A percentile compares a stretch with the other conserved stretches of the same genome.
These are phyloP conservation scores for Cyclotella distinguenda DNA, from an alignment of 108 stramenopile genomes.

Conservation along the genomic window DNA sequence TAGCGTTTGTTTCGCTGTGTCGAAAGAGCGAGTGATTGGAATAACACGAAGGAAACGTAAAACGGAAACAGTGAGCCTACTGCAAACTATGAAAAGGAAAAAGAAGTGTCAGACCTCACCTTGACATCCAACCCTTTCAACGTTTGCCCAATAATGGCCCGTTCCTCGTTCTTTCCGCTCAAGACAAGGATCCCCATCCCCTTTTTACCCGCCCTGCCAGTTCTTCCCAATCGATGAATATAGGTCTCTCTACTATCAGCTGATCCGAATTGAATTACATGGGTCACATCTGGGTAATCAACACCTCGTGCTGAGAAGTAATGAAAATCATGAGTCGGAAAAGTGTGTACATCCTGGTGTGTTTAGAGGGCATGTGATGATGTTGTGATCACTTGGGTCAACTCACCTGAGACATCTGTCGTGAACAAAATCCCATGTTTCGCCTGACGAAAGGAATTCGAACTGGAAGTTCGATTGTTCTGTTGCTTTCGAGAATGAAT, in stretches of 20 bases:
- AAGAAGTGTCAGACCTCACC: not conserved
- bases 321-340: no score
- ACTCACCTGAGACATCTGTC: constrained; percentile 59
- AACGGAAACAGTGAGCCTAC: not conserved
- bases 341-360: no score
- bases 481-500: constrained; percentile 80
- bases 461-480: constrained; percentile 54
- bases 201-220: constrained; percentile 70
- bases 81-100: no score
- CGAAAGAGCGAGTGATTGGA: not conserved
- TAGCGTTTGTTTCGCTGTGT: constrained; percentile 22
- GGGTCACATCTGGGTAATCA: constrained; percentile 80
- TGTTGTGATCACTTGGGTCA: no score
- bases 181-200: constrained; percentile 51
- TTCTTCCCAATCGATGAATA: constrained; percentile 83
- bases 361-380: no score
- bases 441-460: constrained; percentile 57
- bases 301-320: constrained; percentile 78
- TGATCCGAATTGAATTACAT: constrained; percentile 72
- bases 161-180: constrained; percentile 18
- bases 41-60: not conserved
- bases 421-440: constrained; percentile 64
- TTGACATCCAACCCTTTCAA: constrained; percentile 38
- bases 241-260: constrained; percentile 77
- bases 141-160: constrained; percentile 22